These are phyloP conservation scores for Lasiodiplodia gonubiensis DNA, from an alignment of 2,329 filamentous ascomycete genomes.

Conservation along the genomic window DNA sequence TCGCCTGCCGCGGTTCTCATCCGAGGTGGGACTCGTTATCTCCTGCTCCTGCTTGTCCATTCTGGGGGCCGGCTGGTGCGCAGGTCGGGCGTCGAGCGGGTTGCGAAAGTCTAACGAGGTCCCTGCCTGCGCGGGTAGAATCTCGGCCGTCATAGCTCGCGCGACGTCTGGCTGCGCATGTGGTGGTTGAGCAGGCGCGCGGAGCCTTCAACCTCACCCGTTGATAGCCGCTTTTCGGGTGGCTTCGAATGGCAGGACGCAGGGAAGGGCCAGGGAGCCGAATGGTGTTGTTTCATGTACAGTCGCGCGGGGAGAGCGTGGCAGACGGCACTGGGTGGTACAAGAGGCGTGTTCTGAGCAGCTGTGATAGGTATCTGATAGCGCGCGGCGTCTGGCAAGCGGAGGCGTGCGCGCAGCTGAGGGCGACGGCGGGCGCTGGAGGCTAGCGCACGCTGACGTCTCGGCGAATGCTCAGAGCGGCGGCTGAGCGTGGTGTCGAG, in stretches of 20 bases:
- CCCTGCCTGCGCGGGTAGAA: slow-evolving; percentile 27
- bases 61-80: slow-evolving; percentile 7
- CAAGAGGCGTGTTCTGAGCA: slow-evolving; percentile 17
- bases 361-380: slow-evolving; percentile 25
- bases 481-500: neutral
- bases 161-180: slow-evolving; percentile 13
- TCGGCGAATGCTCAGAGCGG: slow-evolving; percentile 3
- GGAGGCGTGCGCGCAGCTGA: slow-evolving; percentile 4
- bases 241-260: slow-evolving; percentile 7
- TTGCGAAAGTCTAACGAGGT: slow-evolving; percentile 25
- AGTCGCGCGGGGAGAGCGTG: slow-evolving; percentile 9
- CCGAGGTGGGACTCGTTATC: slow-evolving; percentile 25
- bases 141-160: slow-evolving; percentile 28
- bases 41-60: slow-evolving; percentile 25
- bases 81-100: slow-evolving; percentile 19
- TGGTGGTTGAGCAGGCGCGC: slow-evolving; percentile 14
- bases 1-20: slow-evolving; percentile 41
- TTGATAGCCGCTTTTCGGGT: slow-evolving; percentile 15
- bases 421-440: slow-evolving; percentile 7
- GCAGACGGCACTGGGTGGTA: slow-evolving; percentile 20
- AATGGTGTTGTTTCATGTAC: slow-evolving; percentile 25
- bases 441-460: slow-evolving; percentile 25
- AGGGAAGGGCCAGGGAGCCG: neutral
- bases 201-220: slow-evolving; percentile 26
- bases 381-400: slow-evolving; percentile 4